Conservation (phyloP, 2,329 filamentous ascomycete genomes). For the Pestalotiopsis sp. region DNA sequence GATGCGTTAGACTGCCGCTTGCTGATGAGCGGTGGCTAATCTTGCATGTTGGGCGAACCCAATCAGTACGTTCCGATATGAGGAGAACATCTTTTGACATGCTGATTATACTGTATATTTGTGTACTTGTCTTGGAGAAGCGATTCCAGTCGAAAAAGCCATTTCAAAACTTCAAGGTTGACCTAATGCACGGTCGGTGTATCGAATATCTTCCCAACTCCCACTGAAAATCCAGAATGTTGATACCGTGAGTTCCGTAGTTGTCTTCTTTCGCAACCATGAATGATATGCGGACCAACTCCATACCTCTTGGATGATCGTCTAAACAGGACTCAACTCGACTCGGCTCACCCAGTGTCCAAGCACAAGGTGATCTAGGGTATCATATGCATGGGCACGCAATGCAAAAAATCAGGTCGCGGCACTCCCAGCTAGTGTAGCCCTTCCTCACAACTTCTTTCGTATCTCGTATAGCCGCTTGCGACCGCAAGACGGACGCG, state of each 20-base stretch:
- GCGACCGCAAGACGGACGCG: neutral
- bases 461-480: neutral
- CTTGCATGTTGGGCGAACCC: neutral
- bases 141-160: neutral
- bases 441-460: neutral
- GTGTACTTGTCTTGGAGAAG: neutral
- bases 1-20: neutral
- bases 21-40: neutral
- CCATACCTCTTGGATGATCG: neutral
- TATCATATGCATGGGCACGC: slow-evolving; percentile 18
- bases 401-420: slow-evolving; percentile 10
- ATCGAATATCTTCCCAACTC: neutral
- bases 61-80: neutral
- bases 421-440: neutral
- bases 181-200: neutral
- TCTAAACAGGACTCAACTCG: neutral
- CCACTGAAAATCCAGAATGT: neutral
- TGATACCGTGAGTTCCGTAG: neutral
- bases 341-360: neutral
- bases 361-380: slow-evolving; percentile 13
- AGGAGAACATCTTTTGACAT: neutral
- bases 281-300: neutral
- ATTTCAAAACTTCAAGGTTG: neutral
- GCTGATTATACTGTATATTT: neutral
- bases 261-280: neutral